Conservation (phyloP, 139 green algal species). For the Coccomyxa sp. region DNA sequence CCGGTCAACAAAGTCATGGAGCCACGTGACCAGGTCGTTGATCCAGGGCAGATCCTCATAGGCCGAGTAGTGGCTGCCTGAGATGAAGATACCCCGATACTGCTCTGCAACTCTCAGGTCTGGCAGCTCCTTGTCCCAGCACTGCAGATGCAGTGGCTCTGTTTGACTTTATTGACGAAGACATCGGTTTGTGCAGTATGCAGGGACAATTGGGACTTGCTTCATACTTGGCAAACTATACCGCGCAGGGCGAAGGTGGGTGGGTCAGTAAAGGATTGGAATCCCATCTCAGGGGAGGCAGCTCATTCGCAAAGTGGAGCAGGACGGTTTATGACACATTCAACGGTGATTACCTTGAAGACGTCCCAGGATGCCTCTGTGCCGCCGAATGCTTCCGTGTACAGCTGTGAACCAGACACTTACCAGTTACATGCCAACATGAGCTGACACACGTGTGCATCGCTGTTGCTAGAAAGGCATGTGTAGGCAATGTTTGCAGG, state of each 20-base stretch:
- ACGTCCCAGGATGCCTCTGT: neutral
- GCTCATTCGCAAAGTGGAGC: neutral
- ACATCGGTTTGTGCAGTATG: no score
- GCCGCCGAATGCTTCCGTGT: neutral
- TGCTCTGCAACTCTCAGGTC: slow-evolving; percentile 7
- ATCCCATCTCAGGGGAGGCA: no score
- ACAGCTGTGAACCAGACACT: neutral
- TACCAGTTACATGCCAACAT: neutral
- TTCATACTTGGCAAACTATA: no score
- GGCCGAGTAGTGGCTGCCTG: slow-evolving; percentile 39
- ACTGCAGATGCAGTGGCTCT: slow-evolving; percentile 11
- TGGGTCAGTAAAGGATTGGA: no score
- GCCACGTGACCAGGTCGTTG: slow-evolving; percentile 14
- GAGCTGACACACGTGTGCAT: neutral
- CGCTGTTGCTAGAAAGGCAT: neutral
- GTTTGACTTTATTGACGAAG: neutral
- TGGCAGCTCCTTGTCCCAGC: slow-evolving; percentile 19
- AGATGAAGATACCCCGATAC: slow-evolving; percentile 26
- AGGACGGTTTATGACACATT: neutral
- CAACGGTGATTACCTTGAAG: neutral
- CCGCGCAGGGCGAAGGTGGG: no score
- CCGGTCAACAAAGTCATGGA: slow-evolving; percentile 13
- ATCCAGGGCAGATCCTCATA: slow-evolving; percentile 41
- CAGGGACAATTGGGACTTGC: no score
- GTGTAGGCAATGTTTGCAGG: no score